Evolutionary conservation across 805 yeast genomes (phyloP).

Genomic region (Kazachstania kunashirensis): DNA sequence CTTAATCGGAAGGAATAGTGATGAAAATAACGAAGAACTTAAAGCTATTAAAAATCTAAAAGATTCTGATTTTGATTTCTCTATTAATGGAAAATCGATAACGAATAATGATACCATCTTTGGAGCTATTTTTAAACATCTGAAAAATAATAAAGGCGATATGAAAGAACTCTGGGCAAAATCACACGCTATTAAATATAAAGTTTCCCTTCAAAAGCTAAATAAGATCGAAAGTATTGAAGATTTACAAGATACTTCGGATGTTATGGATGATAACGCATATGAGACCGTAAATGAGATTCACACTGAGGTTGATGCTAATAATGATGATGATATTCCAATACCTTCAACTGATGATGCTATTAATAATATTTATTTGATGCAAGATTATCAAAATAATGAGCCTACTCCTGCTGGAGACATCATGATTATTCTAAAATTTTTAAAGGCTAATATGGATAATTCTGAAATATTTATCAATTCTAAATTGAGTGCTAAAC

Average conservation of each 20-base stretch:
- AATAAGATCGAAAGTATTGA: slow-evolving; percentile 8
- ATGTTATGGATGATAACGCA: too few relatives aligned
- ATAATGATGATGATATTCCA: background rate
- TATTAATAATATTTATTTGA: slow-evolving; percentile 23
- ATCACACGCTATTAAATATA: slow-evolving; percentile 43
- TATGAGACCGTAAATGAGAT: background rate
- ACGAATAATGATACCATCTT: slow-evolving; percentile 63
- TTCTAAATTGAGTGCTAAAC: slow-evolving; percentile 75
- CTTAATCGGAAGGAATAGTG: background rate
- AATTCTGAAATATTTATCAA: slow-evolving; percentile 44
- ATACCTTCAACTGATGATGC: slow-evolving; percentile 2
- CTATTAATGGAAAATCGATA: slow-evolving; percentile 44
- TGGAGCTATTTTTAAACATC: slow-evolving; percentile 56
- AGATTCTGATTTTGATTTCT: slow-evolving; percentile 44
- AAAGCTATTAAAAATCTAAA: slow-evolving; percentile 4
- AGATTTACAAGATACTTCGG: slow-evolving; percentile 12
- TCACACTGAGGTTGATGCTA: background rate
- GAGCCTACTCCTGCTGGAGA: slow-evolving; percentile 13
- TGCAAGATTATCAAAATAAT: slow-evolving; percentile 2
- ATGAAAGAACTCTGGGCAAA: slow-evolving; percentile 48
- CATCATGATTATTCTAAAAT: slow-evolving; percentile 41
- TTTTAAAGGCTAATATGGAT: slow-evolving; percentile 30
- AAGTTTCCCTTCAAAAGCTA: slow-evolving; percentile 11
- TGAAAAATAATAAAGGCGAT: slow-evolving; percentile 34
- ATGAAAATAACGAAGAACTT: background rate